Conservation (phyloP, 768 basidiomycete species). For the Pisolithus tinctorius region DNA sequence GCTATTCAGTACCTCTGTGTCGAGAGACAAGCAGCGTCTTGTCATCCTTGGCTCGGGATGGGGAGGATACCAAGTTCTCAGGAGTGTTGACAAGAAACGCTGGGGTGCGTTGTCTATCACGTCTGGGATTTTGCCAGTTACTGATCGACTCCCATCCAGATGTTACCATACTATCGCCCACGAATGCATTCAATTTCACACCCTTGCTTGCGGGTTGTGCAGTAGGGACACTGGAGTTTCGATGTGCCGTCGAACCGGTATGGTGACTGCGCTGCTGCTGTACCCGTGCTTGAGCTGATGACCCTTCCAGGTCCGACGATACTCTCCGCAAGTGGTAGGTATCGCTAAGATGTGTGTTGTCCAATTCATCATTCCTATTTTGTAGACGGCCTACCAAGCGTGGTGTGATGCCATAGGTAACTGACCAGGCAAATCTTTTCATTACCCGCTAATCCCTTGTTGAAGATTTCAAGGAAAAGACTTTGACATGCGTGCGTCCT, state of each 20-base stretch:
- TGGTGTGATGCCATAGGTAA: constrained; percentile 71
- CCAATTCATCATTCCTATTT: background rate
- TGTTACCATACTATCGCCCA: constrained; percentile 61
- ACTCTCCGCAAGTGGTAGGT: constrained; percentile 50
- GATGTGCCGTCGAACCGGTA: constrained; percentile 77
- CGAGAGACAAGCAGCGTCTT: constrained; percentile 35
- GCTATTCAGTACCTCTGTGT: constrained; percentile 33
- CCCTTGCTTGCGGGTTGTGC: constrained; percentile 51
- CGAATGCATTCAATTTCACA: constrained; percentile 35
- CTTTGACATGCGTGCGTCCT: constrained; percentile 50
- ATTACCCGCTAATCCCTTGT: background rate
- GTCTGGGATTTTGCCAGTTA: too few species aligned
- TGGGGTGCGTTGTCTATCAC: constrained; percentile 47
- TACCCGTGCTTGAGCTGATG: constrained; percentile 3
- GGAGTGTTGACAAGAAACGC: constrained; percentile 61
- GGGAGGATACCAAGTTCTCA: constrained; percentile 69
- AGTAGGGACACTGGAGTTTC: constrained; percentile 79
- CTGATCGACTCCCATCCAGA: constrained; percentile 33
- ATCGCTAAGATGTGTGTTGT: background rate
- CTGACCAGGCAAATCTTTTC: constrained; percentile 3
- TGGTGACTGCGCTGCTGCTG: constrained; percentile 19
- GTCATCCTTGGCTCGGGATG: constrained; percentile 73
- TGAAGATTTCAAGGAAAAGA: constrained; percentile 55
- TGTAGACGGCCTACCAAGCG: constrained; percentile 58
- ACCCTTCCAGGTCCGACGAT: constrained; percentile 42